phyloP scores from a whole-genome alignment of 2,329 filamentous ascomycete species.

The Verticillium tricorpus region DNA sequence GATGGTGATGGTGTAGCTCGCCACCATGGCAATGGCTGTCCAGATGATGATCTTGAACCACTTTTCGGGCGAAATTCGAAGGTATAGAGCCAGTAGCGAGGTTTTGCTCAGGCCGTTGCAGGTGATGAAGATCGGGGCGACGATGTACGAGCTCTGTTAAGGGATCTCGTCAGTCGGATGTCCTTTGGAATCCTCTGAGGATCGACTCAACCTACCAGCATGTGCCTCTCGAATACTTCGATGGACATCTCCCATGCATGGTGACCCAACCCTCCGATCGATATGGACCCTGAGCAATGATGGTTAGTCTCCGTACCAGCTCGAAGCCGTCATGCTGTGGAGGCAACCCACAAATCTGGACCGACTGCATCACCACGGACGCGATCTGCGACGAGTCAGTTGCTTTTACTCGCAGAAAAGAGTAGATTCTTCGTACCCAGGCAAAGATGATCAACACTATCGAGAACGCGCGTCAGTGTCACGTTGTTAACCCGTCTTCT shows the following conservation, averaged over 20 bases:
- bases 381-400: slow-evolving; percentile 7
- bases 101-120: slow-evolving; percentile 29
- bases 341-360: slow-evolving; percentile 15
- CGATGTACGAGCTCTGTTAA: slow-evolving; percentile 20
- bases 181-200: not conserved
- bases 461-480: not conserved
- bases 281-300: slow-evolving; percentile 15
- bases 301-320: not conserved
- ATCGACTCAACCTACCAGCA: slow-evolving; percentile 10
- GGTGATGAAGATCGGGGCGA: slow-evolving; percentile 23
- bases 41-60: slow-evolving; percentile 23
- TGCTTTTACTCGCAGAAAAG: not conserved
- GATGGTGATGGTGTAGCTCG: slow-evolving; percentile 20
- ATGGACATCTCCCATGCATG: slow-evolving; percentile 22
- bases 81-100: slow-evolving; percentile 29
- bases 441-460: slow-evolving; percentile 20
- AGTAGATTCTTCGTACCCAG: slow-evolving; percentile 14
- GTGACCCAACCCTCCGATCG: slow-evolving; percentile 19
- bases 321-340: not conserved
- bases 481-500: not conserved
- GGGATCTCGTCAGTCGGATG: too few relatives aligned
- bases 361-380: slow-evolving; percentile 17
- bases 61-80: slow-evolving; percentile 24
- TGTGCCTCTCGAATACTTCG: slow-evolving; percentile 12
- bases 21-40: slow-evolving; percentile 19